Evolutionary conservation across 345 rosid genomes (phyloP), one percentile per base, ranked within the genome.

Genomic region (Durio zibethinus): DNA sequence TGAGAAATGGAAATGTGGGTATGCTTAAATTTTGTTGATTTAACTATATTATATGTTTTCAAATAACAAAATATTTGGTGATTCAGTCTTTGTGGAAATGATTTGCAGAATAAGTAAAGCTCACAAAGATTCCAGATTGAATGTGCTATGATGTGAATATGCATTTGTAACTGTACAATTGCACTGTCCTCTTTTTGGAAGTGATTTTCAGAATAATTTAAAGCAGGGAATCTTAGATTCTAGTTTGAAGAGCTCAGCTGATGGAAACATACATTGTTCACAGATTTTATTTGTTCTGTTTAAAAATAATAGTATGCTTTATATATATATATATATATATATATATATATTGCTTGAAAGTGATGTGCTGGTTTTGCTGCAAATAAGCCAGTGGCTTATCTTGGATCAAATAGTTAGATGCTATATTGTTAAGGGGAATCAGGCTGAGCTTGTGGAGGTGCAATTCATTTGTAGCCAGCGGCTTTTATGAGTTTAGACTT

Each of bases 41-140:
- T n/a, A n/a, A n/a, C n/a, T n/a, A n/a, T n/a, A n/a, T n/a, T n/a
- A n/a, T n/a, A n/a, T n/a, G n/a, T n/a, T n/a, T n/a, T n/a, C n/a
- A n/a, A n/a, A n/a, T n/a, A n/a, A n/a, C n/a, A n/a, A n/a, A n/a
- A n/a, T n/a, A n/a, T n/a, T n/a, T n/a, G n/a, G n/a, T n/a, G n/a
- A n/a, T n/a, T n/a, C 10, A 29, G 36, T 68, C 63, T 54, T 70
- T 35, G n/a, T 50, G 16, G 57, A 52, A 66, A 76, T 76, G 78
- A 57, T 77, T 56, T 73, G 63, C 64, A 57, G 78, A 77, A 77
- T 67, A 77, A 59, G 76, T 50, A 45, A 36, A 56, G 36, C 50
- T 36, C 14, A 56, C 10, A 56, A 27, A 75, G 82, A 83, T 83
- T 81, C 82, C 52, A 40, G 36, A 27, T 68, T 77, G 83, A 78